Conservation (phyloP, 176 grass and related monocot species). For the Thalia dealbata region DNA sequence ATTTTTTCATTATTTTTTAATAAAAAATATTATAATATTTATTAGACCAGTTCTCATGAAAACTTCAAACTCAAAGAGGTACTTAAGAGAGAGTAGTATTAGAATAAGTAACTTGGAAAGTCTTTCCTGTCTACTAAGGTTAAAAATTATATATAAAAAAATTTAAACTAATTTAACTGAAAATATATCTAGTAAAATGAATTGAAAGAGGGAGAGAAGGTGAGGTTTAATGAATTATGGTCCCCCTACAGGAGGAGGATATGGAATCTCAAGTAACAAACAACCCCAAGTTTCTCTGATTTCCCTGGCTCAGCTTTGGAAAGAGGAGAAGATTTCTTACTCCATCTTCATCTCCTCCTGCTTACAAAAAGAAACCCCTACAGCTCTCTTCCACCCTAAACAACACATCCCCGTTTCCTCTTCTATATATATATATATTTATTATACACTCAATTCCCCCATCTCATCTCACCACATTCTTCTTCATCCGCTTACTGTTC, state of each 20-base stretch:
- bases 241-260: background rate
- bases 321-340: background rate
- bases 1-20: too few relatives aligned
- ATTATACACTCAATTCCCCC: background rate
- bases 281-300: slow-evolving; percentile 12
- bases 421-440: slow-evolving; percentile 16
- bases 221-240: slow-evolving; percentile 1
- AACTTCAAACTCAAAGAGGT: too few relatives aligned
- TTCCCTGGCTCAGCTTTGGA: background rate
- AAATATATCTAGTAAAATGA: too few relatives aligned
- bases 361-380: slow-evolving; percentile 28
- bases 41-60: too few relatives aligned
- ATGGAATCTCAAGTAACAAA: slow-evolving; percentile 72
- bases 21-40: too few relatives aligned
- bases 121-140: too few relatives aligned
- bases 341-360: slow-evolving; percentile 5
- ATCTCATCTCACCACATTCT: background rate
- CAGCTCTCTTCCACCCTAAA: slow-evolving; percentile 34
- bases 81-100: too few relatives aligned
- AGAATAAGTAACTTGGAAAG: too few relatives aligned
- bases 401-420: slow-evolving; percentile 16
- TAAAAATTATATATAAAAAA: too few relatives aligned
- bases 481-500: background rate
- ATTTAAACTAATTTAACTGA: too few relatives aligned
- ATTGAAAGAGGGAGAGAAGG: background rate